Evolutionary conservation across 75 land plant species (phyloP), one percentile per base, ranked within the genome.

Genomic region (Azolla pinnata): DNA sequence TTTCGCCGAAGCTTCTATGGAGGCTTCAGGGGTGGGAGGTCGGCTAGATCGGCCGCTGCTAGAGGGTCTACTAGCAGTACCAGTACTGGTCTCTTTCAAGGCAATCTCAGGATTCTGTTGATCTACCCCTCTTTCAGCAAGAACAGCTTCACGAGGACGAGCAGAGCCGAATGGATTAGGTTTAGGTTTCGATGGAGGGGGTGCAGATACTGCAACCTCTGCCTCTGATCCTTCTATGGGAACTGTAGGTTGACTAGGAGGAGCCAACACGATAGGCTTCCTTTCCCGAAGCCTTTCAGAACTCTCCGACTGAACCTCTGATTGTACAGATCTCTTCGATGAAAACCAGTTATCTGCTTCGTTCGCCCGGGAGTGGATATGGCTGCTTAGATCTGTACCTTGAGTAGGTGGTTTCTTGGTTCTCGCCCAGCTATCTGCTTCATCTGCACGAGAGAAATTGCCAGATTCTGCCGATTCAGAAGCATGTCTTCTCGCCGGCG

Each of bases 41-140:
- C 82, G 60, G 54, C 74, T 76, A 0, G 91, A 87, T 10, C 83
- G 87, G n/a, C n/a, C n/a, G 0, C 81, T 77, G 50, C 87, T 83
- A 0, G 76, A 61, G 0, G 85, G 88, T 59, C 85, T 75, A 31
- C 54, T 63, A 20, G 28, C 54, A 12, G 19, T n/a, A 7, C 8
- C 62, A 34, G 18, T 33, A 60, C 44, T 26, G n/a, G n/a, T n/a
- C 61, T 18, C 58, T 56, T 35, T 35, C 10, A 12, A 5, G 12
- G 23, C 90, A 66, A 70, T 55, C 26, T 74, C 78, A 10, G 65
- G 21, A 53, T 76, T 82, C 72, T 61, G 79, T 75, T 72, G 74
- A 62, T 85, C 88, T 54, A 76, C 19, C 0, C 85, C 85, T 45
- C 76, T 82, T 62, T 82, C 80, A 0, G 70, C 67, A 66, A 85